Evolutionary conservation across 441 rosid genomes (phyloP), one percentile per base, ranked within the genome.

Genomic region (Hura crepitans): DNA sequence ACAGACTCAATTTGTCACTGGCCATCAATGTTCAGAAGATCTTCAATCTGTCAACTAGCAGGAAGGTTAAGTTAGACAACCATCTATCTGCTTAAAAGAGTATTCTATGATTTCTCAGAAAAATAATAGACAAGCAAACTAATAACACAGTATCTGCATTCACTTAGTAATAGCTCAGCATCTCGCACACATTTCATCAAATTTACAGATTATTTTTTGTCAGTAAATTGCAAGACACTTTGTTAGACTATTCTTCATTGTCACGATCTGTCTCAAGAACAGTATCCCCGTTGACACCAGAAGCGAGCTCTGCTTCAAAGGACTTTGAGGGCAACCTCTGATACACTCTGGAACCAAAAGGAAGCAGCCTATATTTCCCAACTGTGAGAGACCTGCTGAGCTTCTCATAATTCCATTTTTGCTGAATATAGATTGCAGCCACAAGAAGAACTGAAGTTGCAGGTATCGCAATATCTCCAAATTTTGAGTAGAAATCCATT

Each of bases 391-490:
- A 79, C 71, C 75, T 85, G 68, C 84, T 81, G 39, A 92, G 85
- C 83, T 78, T 87, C 69, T 87, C 96, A 69, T 87, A 87, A 51
- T 72, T 83, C 92, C 94, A 89, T 74, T 81, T 88, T 81, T 92
- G 96, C 84, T 88, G 97, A 74, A 82, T 54, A 74, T 82, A 89
- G 59, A 88, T 83, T 0, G 69, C 57, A 6, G 68, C 82, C 10
- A 88, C 90, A 18, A 89, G 93, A 20, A 89, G 60, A 69, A 85
- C 75, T 43, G 91, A 91, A 2, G 83, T 80, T 39, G 66, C 46
- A 1, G 97, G 97, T 77, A 92, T 89, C 30, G 88, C 85, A 0
- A 92, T 62, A 66, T 92, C 97, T 5, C 94, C 94, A 33, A 87
- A 82, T 75, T 81, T 88, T 30, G 92, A 84, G 85, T 73, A 92